phyloP scores from a whole-genome alignment of 164 flowering plant genomes.

The Litsea cubeba region DNA sequence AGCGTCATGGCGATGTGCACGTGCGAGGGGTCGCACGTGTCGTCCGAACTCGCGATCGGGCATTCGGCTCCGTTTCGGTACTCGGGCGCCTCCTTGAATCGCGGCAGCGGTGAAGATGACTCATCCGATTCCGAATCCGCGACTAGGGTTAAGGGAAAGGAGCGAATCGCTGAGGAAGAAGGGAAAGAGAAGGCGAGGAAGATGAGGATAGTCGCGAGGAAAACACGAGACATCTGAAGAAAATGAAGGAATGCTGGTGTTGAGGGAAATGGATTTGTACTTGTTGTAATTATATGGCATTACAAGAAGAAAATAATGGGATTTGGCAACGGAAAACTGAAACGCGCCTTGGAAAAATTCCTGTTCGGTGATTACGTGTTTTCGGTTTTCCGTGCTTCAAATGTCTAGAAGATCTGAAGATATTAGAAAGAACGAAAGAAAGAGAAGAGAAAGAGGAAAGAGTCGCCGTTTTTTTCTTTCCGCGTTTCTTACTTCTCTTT shows the following conservation, averaged over 20 bases:
- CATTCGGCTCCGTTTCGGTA: conserved; percentile 33
- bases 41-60: conserved; percentile 28
- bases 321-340: not conserved
- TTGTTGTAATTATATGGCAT: too few relatives aligned
- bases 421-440: not conserved
- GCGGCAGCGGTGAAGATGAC: not conserved
- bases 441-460: not conserved
- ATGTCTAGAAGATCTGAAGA: not conserved
- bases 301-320: not conserved
- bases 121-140: not conserved
- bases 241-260: not conserved
- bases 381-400: not conserved
- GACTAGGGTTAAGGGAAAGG: not conserved
- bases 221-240: not conserved
- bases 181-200: not conserved
- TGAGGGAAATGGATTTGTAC: not conserved
- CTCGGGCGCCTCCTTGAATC: conserved; percentile 39
- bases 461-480: not conserved
- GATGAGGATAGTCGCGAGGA: not conserved
- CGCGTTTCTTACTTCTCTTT: not conserved
- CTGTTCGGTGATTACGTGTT: not conserved
- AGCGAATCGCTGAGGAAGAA: not conserved
- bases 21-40: conserved; percentile 22
- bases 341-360: too few relatives aligned
- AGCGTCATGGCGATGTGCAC: conserved; percentile 47